phyloP scores from a whole-genome alignment of 2,329 filamentous ascomycete species.

The Xenosphaeropsis pyriputrescens region DNA sequence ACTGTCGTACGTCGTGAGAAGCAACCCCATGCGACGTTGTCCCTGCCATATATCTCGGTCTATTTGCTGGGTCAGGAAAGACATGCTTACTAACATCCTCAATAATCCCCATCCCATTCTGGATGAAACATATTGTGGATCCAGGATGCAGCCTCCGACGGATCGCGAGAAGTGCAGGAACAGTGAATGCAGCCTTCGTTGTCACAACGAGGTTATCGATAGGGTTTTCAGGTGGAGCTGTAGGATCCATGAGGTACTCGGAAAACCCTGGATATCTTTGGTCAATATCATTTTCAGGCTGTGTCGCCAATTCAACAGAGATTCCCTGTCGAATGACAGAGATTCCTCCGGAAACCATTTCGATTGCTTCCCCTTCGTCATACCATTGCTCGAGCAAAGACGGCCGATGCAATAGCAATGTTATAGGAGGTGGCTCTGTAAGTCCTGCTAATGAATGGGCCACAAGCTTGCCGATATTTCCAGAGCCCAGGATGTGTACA shows the following conservation, averaged over 20 bases:
- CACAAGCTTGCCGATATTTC: slow-evolving; percentile 48
- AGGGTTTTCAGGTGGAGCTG: slow-evolving; percentile 13
- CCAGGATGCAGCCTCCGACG: slow-evolving; percentile 50
- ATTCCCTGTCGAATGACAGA: slow-evolving; percentile 19
- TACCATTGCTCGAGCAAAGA: slow-evolving; percentile 29
- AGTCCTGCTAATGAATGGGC: slow-evolving; percentile 47
- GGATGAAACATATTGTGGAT: slow-evolving; percentile 62
- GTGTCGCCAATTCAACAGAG: slow-evolving; percentile 12
- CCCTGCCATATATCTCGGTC: slow-evolving; percentile 56
- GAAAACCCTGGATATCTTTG: slow-evolving; percentile 12
- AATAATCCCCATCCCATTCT: slow-evolving; percentile 73
- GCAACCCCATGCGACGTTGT: slow-evolving; percentile 22
- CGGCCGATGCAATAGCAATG: slow-evolving; percentile 41
- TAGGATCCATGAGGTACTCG: slow-evolving; percentile 7
- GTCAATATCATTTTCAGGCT: background rate
- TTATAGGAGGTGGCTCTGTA: slow-evolving; percentile 45
- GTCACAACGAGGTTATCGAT: slow-evolving; percentile 64
- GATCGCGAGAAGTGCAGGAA: slow-evolving; percentile 41
- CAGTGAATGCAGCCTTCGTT: slow-evolving; percentile 42
- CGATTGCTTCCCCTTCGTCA: slow-evolving; percentile 26
- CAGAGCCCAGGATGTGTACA: slow-evolving; percentile 50
- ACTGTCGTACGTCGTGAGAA: slow-evolving; percentile 23
- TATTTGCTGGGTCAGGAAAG: slow-evolving; percentile 48
- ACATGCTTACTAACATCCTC: slow-evolving; percentile 59
- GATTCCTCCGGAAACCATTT: slow-evolving; percentile 27